Conservation (phyloP, 2,329 filamentous ascomycete genomes). For the Cordyceps fumosorosea region DNA sequence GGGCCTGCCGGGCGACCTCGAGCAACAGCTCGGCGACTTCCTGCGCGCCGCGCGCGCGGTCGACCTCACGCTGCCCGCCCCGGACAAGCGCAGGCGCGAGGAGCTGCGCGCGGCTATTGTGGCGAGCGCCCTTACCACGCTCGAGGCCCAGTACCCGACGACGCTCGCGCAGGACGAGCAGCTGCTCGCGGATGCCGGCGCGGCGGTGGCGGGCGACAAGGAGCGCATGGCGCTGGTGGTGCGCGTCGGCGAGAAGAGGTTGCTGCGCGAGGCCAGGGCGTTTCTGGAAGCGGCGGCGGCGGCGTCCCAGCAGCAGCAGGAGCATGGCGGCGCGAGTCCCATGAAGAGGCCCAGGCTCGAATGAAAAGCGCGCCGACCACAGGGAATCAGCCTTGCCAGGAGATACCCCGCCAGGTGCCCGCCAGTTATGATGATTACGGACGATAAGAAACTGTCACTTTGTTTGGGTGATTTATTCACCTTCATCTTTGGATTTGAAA, state of each 20-base stretch:
- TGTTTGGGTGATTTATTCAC: not conserved
- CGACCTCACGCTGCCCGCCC: slow-evolving; percentile 31
- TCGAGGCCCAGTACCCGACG: slow-evolving; percentile 37
- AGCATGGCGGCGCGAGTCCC: slow-evolving; percentile 26
- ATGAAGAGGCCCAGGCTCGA: slow-evolving; percentile 1
- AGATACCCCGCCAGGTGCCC: no score
- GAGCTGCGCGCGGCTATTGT: slow-evolving; percentile 38
- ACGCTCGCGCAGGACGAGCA: slow-evolving; percentile 33
- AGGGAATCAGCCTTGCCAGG: not conserved
- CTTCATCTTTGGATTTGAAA: not conserved
- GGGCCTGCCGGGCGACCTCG: slow-evolving; percentile 31
- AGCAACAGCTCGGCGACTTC: slow-evolving; percentile 43
- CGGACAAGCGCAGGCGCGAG: slow-evolving; percentile 44
- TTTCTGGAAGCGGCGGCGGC: slow-evolving; percentile 22
- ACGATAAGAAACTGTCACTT: not conserved
- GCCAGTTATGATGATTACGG: not conserved
- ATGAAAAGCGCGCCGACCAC: not conserved
- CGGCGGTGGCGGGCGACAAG: slow-evolving; percentile 26
- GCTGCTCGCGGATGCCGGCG: slow-evolving; percentile 25
- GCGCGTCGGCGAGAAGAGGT: slow-evolving; percentile 64
- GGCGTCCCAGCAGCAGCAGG: slow-evolving; percentile 20
- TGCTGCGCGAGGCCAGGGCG: slow-evolving; percentile 49
- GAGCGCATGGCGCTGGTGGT: slow-evolving; percentile 59
- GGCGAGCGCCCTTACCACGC: slow-evolving; percentile 28
- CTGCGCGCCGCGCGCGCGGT: slow-evolving; percentile 44